phyloP scores from a whole-genome alignment of 2,329 filamentous ascomycete genomes.

The Macroventuria anomochaeta region DNA sequence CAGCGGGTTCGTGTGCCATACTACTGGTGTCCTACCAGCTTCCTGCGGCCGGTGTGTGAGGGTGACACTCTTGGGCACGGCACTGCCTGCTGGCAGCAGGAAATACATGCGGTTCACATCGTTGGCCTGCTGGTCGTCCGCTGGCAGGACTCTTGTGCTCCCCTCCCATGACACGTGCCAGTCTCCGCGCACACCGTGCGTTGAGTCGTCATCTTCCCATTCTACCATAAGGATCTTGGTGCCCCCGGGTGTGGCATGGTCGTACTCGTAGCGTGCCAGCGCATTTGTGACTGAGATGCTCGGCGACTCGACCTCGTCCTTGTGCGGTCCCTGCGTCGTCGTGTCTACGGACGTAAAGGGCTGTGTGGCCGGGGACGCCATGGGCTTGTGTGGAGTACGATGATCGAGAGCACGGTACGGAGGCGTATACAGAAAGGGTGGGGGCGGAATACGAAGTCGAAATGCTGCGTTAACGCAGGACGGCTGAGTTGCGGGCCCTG shows the following conservation, averaged over 20 bases:
- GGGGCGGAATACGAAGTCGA: conserved; percentile 41
- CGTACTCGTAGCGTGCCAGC: conserved; percentile 87
- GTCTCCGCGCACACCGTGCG: conserved; percentile 56
- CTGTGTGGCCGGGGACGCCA: conserved; percentile 44
- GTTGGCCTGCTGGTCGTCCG: conserved; percentile 62
- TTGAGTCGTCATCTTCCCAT: conserved; percentile 72
- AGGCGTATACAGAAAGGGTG: conserved; percentile 39
- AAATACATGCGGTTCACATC: conserved; percentile 75
- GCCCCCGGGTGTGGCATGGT: conserved; percentile 74
- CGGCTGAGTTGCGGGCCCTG: conserved; percentile 35
- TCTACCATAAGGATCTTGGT: conserved; percentile 95
- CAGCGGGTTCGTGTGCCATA: conserved; percentile 75
- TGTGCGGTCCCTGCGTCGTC: conserved; percentile 34
- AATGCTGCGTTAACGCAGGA: conserved; percentile 39
- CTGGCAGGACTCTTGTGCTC: conserved; percentile 74
- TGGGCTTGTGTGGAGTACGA: conserved; percentile 33
- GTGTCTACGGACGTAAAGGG: conserved; percentile 55
- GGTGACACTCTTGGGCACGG: conserved; percentile 74
- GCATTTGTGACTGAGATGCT: conserved; percentile 61
- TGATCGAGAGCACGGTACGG: conserved; percentile 36
- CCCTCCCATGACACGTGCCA: conserved; percentile 88
- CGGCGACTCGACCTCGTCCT: conserved; percentile 55
- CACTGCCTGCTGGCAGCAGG: conserved; percentile 73
- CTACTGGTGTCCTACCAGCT: conserved; percentile 52
- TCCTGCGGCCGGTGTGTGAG: conserved; percentile 61